phyloP scores from a whole-genome alignment of 208 protist genomes.

The Willaertia magna region DNA sequence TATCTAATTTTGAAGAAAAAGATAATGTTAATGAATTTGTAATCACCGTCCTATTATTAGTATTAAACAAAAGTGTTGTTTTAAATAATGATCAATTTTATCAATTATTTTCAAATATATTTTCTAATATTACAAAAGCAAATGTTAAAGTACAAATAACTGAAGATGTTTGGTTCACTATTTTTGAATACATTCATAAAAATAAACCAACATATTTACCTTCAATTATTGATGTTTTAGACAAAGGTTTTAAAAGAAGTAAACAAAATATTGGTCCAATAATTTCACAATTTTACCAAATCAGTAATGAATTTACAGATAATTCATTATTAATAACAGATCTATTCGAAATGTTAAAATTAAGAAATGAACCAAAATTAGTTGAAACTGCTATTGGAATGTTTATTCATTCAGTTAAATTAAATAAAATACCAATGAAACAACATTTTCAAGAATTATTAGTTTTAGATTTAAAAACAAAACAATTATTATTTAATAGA shows the following conservation, averaged over 20 bases:
- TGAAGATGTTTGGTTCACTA: background rate
- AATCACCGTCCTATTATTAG: too few species aligned
- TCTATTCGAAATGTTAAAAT: background rate
- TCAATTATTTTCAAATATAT: background rate
- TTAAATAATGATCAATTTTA: too few species aligned
- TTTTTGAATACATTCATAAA: background rate
- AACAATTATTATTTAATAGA: background rate
- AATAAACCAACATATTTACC: background rate
- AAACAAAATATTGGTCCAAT: background rate
- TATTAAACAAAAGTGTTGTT: too few species aligned
- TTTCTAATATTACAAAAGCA: background rate
- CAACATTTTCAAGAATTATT: too few species aligned
- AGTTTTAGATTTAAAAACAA: background rate
- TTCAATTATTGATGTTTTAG: background rate
- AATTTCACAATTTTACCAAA: background rate
- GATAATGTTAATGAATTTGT: too few species aligned
- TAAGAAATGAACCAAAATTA: background rate
- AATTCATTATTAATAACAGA: background rate
- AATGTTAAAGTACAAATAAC: background rate
- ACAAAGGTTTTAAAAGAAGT: background rate
- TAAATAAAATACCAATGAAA: background rate
- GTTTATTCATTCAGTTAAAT: background rate
- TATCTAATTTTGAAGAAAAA: too few species aligned
- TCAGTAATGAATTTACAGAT: background rate
- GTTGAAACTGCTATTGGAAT: background rate